Conservation (phyloP, 2,329 filamentous ascomycete genomes). For the Epichloe typhina region DNA sequence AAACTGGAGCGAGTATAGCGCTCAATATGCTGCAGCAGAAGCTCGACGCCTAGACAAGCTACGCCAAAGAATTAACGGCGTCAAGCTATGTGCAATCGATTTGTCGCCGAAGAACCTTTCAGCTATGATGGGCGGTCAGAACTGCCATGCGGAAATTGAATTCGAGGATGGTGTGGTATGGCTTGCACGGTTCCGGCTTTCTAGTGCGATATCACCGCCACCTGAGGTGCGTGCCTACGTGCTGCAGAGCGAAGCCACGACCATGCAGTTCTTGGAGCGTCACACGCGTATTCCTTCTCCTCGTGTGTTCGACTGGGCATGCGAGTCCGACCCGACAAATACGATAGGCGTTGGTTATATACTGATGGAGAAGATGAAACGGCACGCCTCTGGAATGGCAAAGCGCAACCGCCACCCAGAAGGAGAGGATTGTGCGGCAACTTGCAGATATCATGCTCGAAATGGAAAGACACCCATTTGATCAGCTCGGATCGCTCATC, state of each 20-base stretch:
- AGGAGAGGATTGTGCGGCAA: constrained; percentile 18
- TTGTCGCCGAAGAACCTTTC: constrained; percentile 10
- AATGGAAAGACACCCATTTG: constrained; percentile 19
- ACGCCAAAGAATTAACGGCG: not conserved
- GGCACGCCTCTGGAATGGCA: constrained; percentile 23
- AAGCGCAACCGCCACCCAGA: constrained; percentile 13
- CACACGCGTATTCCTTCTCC: constrained; percentile 19
- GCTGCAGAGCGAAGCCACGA: constrained; percentile 14
- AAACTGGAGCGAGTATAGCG: not conserved
- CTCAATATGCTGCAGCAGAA: not conserved
- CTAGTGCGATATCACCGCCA: not conserved
- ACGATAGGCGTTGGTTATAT: constrained; percentile 25
- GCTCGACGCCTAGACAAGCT: not conserved
- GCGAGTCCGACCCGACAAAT: constrained; percentile 18
- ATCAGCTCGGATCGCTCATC: constrained; percentile 13
- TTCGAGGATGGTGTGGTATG: constrained; percentile 13
- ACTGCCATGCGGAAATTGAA: constrained; percentile 15
- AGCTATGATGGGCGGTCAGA: constrained; percentile 15
- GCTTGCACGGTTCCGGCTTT: not conserved
- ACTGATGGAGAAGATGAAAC: constrained; percentile 26
- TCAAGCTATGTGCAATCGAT: constrained; percentile 4
- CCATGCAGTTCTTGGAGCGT: constrained; percentile 12
- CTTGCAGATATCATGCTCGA: constrained; percentile 19
- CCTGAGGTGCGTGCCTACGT: not conserved
- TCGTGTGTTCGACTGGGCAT: constrained; percentile 20